These are phyloP conservation scores for Parastagonospora avenae DNA, from an alignment of 2,329 filamentous ascomycete genomes.

Conservation along the genomic window DNA sequence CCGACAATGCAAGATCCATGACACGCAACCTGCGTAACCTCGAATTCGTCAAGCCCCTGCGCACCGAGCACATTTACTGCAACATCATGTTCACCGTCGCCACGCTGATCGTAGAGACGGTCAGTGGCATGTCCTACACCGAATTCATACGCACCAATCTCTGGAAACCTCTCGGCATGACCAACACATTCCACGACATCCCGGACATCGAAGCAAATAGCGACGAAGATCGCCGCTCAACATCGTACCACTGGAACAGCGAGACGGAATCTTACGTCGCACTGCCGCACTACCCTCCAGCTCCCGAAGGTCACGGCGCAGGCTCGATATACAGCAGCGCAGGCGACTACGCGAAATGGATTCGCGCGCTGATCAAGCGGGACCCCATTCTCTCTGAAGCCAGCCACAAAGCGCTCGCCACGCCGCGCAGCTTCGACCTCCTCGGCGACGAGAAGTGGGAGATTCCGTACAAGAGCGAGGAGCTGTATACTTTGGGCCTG, in stretches of 20 bases:
- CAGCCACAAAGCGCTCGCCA: constrained; percentile 18
- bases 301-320: constrained; percentile 27
- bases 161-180: constrained; percentile 51
- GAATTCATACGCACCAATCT: constrained; percentile 43
- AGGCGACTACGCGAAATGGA: constrained; percentile 28
- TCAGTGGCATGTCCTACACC: constrained; percentile 43
- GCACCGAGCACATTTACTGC: constrained; percentile 56
- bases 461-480: constrained; percentile 9
- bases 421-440: constrained; percentile 12
- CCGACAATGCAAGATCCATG: constrained; percentile 18
- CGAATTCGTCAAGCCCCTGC: constrained; percentile 47
- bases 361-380: constrained; percentile 27
- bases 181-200: constrained; percentile 40
- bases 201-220: constrained; percentile 34
- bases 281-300: constrained; percentile 8
- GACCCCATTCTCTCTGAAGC: constrained; percentile 7
- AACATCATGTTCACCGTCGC: constrained; percentile 60
- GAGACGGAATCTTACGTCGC: not conserved
- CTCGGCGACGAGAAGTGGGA: not conserved
- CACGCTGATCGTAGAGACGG: constrained; percentile 53
- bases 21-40: constrained; percentile 50
- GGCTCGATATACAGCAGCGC: constrained; percentile 27
- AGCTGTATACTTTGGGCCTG: constrained; percentile 15
- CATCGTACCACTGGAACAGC: constrained; percentile 18
- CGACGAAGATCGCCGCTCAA: constrained; percentile 9